These are phyloP conservation scores for Camptophora hylomeconis DNA, from an alignment of 2,329 filamentous ascomycete species.

Conservation along the genomic window DNA sequence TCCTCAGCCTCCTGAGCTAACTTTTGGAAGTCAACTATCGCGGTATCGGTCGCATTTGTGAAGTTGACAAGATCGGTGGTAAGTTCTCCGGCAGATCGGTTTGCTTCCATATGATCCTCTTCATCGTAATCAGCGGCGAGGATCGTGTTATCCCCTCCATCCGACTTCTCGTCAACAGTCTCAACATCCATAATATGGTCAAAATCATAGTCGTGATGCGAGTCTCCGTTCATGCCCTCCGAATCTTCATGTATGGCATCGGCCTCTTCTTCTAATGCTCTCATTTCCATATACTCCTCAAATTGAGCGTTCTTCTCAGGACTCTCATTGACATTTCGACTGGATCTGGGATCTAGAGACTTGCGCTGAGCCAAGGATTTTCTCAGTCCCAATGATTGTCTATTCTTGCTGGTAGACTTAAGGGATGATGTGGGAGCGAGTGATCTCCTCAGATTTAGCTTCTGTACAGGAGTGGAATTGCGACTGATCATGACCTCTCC, in stretches of 20 bases:
- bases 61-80: slow-evolving; percentile 15
- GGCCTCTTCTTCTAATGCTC: slow-evolving; percentile 28
- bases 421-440: too few species aligned
- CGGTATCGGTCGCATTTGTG: slow-evolving; percentile 13
- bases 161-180: slow-evolving; percentile 3
- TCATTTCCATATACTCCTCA: slow-evolving; percentile 46
- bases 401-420: too few species aligned
- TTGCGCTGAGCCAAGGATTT: slow-evolving; percentile 13
- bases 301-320: slow-evolving; percentile 42
- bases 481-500: slow-evolving; percentile 15
- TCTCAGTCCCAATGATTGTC: slow-evolving; percentile 11
- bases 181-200: slow-evolving; percentile 8
- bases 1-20: slow-evolving; percentile 13
- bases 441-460: too few species aligned
- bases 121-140: slow-evolving; percentile 6
- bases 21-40: slow-evolving; percentile 14
- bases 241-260: slow-evolving; percentile 19
- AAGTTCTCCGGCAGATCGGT: slow-evolving; percentile 6
- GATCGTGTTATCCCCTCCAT: slow-evolving; percentile 6
- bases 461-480: slow-evolving; percentile 18
- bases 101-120: slow-evolving; percentile 9
- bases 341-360: slow-evolving; percentile 19
- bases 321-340: slow-evolving; percentile 18
- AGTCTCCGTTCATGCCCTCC: too few species aligned
- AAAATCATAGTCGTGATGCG: slow-evolving; percentile 8